Percentiles rank a stretch among this genome's conserved stretches.
Evolutionary conservation across 1,284 basidiomycete species (phyloP).

Genomic region (Marasmius tenuissimus): DNA sequence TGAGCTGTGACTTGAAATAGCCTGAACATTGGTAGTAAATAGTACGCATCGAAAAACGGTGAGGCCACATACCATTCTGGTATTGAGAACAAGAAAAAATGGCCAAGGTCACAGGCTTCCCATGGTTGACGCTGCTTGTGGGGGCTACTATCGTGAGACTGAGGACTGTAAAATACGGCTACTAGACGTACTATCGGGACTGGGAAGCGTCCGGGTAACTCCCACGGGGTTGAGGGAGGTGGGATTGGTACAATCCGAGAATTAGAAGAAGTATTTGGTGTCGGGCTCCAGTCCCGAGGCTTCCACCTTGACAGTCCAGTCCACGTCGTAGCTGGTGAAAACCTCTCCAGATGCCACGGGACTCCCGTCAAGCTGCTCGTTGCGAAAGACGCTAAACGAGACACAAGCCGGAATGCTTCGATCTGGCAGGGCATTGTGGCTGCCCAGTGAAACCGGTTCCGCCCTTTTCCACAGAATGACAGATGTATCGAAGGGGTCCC

Average conservation of each 20-base stretch:
- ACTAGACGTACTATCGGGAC: constrained; percentile 39
- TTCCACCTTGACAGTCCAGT: constrained; percentile 67
- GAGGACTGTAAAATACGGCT: neutral
- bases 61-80: constrained; percentile 37
- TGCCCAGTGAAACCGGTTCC: constrained; percentile 36
- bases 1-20: constrained; percentile 63
- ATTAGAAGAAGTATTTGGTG: constrained; percentile 61
- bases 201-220: constrained; percentile 48
- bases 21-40: constrained; percentile 48
- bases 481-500: constrained; percentile 63
- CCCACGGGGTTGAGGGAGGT: constrained; percentile 46
- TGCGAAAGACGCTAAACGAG: constrained; percentile 46
- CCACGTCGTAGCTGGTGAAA: constrained; percentile 64
- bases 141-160: constrained; percentile 34
- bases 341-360: constrained; percentile 49
- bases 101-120: constrained; percentile 53
- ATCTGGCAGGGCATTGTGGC: constrained; percentile 36
- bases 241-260: constrained; percentile 56
- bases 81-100: constrained; percentile 64
- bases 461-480: constrained; percentile 66
- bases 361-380: constrained; percentile 34
- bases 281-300: constrained; percentile 52
- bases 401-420: constrained; percentile 61
- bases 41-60: neutral
- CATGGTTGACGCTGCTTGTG: constrained; percentile 51